Evolutionary conservation across 805 yeast species (phyloP), one percentile per base, ranked within the genome.

Genomic region (Ogataea siamensis): DNA sequence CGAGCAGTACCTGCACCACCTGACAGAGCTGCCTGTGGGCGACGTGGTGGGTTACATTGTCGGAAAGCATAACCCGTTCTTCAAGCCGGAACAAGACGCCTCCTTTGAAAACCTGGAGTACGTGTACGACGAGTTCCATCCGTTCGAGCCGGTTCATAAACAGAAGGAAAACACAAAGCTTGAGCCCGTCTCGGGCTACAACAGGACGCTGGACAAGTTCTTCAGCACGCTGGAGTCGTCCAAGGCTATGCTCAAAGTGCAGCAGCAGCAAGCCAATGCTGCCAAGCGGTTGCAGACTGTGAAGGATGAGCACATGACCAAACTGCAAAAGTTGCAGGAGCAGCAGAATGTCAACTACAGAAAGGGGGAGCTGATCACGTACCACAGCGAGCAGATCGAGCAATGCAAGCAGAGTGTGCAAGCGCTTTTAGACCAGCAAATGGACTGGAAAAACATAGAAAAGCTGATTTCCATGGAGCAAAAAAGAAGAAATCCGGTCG

Each of bases 371-470:
- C 65, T 83, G 4, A 79, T 91, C 19, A 82, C 85, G 44, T 64
- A 71, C 24, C 71, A 83, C 56, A 83, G 91, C 4, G 78, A 78
- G 18, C 49, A 76, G 17, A 87, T 89, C 5, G 93, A 83, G 34
- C 75, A 76, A 12, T 87, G 93, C 32, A 81, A 76, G 42, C 60
- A 56, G 6, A 80, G 84, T 2, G 84, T 91, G 4, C 83, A 80
- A 42, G 64, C 68, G 1, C 63, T 87, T 38, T 45, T 88, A 4
- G 80, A 82, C 39, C 93, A 86, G 54, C 89, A 86, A 46, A 86
- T 87, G 87, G 97, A 91, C 57, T 91, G 99, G 99, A 74, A 76
- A 28, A 83, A 87, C 43, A 89, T 89, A 45, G 96, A 84, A 55
- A 78, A 80, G 45, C 62, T 83, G 40, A 80, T 91, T 35, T 64